Percentiles rank a stretch among this genome's conserved stretches.
These are phyloP conservation scores for Colletotrichum camelliae DNA, from an alignment of 2,329 filamentous ascomycete genomes.

Conservation along the genomic window DNA sequence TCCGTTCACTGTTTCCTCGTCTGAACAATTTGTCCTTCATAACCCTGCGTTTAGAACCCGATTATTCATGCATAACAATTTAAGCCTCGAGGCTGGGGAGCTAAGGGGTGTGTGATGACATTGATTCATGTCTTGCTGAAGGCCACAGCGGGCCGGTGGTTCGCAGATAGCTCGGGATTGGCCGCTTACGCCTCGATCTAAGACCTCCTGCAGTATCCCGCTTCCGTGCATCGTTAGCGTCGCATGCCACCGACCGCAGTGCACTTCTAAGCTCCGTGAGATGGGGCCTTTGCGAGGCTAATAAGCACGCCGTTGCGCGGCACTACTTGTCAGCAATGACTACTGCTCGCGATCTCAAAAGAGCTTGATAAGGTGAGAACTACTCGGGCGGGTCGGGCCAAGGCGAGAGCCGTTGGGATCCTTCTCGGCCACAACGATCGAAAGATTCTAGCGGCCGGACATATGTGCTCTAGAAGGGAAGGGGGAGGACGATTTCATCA, in stretches of 20 bases:
- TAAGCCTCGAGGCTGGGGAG: not conserved
- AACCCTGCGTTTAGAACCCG: not conserved
- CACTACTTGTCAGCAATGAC: not conserved
- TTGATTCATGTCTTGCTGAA: not conserved
- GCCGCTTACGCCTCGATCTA: not conserved
- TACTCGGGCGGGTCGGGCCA: not conserved
- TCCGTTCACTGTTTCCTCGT: not conserved
- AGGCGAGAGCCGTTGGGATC: not conserved
- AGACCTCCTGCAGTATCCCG: conserved; percentile 28
- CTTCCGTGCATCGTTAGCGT: not conserved
- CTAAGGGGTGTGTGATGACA: not conserved
- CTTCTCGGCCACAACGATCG: not conserved
- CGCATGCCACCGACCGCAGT: not conserved
- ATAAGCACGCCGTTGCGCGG: not conserved
- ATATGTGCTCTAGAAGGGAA: no score
- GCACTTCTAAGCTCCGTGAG: not conserved
- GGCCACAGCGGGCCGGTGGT: not conserved
- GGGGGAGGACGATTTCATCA: not conserved
- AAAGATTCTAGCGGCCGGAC: not conserved
- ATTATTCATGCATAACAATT: conserved; percentile 1
- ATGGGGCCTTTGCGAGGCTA: not conserved
- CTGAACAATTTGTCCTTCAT: not conserved
- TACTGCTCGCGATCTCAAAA: not conserved
- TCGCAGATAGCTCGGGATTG: conserved; percentile 12
- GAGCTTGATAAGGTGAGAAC: conserved; percentile 26